Base-by-base conservation (phyloP, 2,329 filamentous ascomycete species). In the Graphilbum sp. region DNA sequence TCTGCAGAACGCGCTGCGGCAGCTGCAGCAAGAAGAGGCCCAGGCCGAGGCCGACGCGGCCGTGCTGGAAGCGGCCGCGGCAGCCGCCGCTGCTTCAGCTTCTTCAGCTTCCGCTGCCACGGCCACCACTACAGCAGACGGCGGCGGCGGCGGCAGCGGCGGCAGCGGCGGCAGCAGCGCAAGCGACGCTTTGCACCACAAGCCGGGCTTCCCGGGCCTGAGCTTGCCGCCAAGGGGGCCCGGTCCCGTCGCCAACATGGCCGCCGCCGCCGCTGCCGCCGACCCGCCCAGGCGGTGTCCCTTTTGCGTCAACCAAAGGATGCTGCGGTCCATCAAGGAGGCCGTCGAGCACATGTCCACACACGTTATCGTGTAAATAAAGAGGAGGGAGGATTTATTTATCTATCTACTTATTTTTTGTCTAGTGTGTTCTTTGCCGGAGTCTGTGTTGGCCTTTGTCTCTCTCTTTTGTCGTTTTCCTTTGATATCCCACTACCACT, bases 321-420 rank as follows among this genome's bases (percentile, higher is more conserved):
- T 75, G 69, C 58, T 75, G 37, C 59, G 69, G 16, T 69, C 62
- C 1, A 69, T 75, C 34, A 74, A 71, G 52, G 71, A 75, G 50
- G 68, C 71, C 5, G 69, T 75, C 3, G 71, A 75, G 50, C 71
- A 75, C 48, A 59, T 75, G 61, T 70, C 69, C 11, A 73, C 69
- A 2, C 71, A 75, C 43, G 71, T 75, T 5, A 63, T 74, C 13
- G 67, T 75, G 16, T 69, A 51, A 50, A n/a, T n/a, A n/a, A n/a
- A n/a, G n/a, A n/a, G n/a, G n/a, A n/a, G n/a, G n/a, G n/a, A n/a
- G n/a, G n/a, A n/a, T n/a, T n/a, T n/a, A n/a, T n/a, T n/a, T n/a
- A n/a, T n/a, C n/a, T n/a, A n/a, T n/a, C n/a, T n/a, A n/a, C n/a
- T n/a, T n/a, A n/a, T n/a, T n/a, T n/a, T n/a, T n/a, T n/a, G n/a